Conservation (phyloP, 805 yeast species). For the Starmerella powellii region DNA sequence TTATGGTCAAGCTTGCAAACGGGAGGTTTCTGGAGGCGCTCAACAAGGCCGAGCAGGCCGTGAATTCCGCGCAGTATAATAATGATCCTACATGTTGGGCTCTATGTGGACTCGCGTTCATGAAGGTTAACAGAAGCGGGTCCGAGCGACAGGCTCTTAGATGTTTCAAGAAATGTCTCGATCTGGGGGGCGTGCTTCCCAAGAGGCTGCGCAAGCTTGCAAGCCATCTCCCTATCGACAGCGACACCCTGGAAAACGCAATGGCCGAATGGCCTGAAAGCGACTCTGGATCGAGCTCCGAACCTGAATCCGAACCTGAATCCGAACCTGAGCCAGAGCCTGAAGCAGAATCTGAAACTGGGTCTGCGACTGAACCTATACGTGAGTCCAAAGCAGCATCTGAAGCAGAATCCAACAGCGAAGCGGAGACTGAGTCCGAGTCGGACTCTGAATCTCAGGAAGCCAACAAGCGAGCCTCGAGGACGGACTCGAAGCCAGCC, state of each 20-base stretch:
- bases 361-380: neutral
- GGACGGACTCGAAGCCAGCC: no score
- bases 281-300: neutral
- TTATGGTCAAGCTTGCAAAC: constrained; percentile 5
- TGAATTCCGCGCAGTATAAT: constrained; percentile 4
- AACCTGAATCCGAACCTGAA: neutral
- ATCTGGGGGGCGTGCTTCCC: constrained; percentile 19
- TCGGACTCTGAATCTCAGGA: neutral
- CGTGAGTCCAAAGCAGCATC: no score
- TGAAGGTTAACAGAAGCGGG: neutral
- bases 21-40: constrained; percentile 8
- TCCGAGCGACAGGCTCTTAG: neutral
- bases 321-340: neutral
- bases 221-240: neutral
- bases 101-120: constrained; percentile 11
- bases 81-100: constrained; percentile 16
- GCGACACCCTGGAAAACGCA: neutral
- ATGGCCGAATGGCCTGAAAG: neutral
- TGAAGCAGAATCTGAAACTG: neutral
- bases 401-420: neutral
- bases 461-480: neutral
- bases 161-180: constrained; percentile 12
- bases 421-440: neutral
- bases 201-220: neutral
- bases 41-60: constrained; percentile 10